Evolutionary conservation across 1,284 basidiomycete species (phyloP).

Genomic region (Bothia castanella): DNA sequence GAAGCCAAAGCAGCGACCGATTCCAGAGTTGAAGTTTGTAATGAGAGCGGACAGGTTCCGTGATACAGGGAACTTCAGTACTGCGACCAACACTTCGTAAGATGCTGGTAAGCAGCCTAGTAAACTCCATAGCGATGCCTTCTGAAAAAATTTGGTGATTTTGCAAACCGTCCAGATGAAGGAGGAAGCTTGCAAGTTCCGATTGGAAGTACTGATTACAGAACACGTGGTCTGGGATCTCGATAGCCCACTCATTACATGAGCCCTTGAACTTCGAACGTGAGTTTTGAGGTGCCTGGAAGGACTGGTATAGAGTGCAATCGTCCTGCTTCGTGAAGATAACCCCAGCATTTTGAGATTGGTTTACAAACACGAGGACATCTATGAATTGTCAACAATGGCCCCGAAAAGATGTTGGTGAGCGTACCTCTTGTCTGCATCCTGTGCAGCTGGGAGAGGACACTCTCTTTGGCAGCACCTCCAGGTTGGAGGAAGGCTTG

Average conservation of each 20-base stretch:
- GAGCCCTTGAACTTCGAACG: background rate
- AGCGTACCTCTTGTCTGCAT: background rate
- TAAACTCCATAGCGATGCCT: background rate
- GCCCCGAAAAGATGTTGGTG: background rate
- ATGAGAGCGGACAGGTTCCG: slow-evolving; percentile 35
- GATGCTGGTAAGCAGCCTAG: slow-evolving; percentile 39
- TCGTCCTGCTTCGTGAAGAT: slow-evolving; percentile 24
- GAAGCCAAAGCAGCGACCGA: slow-evolving; percentile 37
- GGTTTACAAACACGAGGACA: background rate
- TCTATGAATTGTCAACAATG: background rate
- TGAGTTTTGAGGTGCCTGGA: slow-evolving; percentile 25
- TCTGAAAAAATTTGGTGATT: too few species aligned
- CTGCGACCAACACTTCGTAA: slow-evolving; percentile 31
- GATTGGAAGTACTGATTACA: slow-evolving; percentile 5
- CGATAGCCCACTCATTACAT: background rate
- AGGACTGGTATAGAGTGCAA: slow-evolving; percentile 29
- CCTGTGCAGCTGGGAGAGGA: background rate
- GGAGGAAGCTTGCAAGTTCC: slow-evolving; percentile 8
- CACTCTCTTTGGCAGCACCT: background rate
- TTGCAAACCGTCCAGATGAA: background rate
- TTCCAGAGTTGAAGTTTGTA: background rate
- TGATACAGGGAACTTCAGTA: slow-evolving; percentile 31
- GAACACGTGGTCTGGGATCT: slow-evolving; percentile 6
- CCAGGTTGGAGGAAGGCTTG: background rate
- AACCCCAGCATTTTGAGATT: slow-evolving; percentile 19